Evolutionary conservation across 2,329 filamentous ascomycete genomes (phyloP).

Genomic region (Neospermospora avenae): DNA sequence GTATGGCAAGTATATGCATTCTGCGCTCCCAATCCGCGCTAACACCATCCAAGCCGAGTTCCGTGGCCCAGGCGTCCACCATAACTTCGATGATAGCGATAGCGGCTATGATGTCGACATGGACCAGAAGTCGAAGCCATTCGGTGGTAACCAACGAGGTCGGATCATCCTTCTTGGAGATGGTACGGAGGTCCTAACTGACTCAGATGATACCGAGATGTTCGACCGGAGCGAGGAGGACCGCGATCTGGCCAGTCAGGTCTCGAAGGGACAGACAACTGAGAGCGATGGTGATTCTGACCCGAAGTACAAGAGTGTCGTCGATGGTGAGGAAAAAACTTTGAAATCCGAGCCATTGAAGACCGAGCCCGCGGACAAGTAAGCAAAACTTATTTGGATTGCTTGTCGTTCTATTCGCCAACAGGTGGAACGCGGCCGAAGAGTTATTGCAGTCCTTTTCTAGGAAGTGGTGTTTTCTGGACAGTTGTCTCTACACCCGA

Average conservation of each 20-base stretch:
- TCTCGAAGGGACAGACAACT: slow-evolving; percentile 56
- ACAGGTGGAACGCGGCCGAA: not conserved
- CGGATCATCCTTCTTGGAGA: slow-evolving; percentile 94
- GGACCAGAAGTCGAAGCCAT: slow-evolving; percentile 60
- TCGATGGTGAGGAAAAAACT: slow-evolving; percentile 17
- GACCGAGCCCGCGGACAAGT: slow-evolving; percentile 16
- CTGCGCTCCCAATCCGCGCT: slow-evolving; percentile 22
- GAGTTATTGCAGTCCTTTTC: slow-evolving; percentile 2
- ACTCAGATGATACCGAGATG: slow-evolving; percentile 88
- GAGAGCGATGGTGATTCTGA: slow-evolving; percentile 11
- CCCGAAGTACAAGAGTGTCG: slow-evolving; percentile 24
- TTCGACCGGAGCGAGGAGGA: slow-evolving; percentile 87
- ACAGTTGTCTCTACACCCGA: slow-evolving; percentile 23
- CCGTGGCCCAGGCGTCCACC: slow-evolving; percentile 76
- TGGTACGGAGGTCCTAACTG: slow-evolving; percentile 87
- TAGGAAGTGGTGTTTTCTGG: slow-evolving; percentile 24
- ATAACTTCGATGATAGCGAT: slow-evolving; percentile 78
- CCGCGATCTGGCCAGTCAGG: slow-evolving; percentile 80
- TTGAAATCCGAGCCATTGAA: slow-evolving; percentile 18
- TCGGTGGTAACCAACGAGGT: slow-evolving; percentile 69
- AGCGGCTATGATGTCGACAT: slow-evolving; percentile 73
- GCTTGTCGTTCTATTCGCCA: slow-evolving; percentile 3
- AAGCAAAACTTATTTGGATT: slow-evolving; percentile 3
- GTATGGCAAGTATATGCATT: slow-evolving; percentile 68
- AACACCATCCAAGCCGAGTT: slow-evolving; percentile 64